These are phyloP conservation scores for Xylaria sp. DNA, from an alignment of 2,329 filamentous ascomycete species.

Conservation along the genomic window DNA sequence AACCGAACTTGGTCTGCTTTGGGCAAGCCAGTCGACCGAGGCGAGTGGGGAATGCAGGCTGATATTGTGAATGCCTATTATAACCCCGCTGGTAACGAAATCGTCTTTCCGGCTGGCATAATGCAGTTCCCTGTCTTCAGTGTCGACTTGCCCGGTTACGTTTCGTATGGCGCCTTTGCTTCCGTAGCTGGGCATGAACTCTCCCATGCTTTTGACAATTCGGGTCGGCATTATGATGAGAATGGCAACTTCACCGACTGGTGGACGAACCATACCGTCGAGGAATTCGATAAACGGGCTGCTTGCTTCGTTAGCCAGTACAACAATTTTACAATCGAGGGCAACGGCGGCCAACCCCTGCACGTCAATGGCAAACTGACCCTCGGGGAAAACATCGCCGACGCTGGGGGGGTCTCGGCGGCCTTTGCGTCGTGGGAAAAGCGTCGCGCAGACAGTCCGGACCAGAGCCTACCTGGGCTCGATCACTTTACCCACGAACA, in stretches of 20 bases:
- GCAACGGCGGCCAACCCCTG: constrained; percentile 57
- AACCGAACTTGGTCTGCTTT: constrained; percentile 59
- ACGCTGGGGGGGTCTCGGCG: constrained; percentile 66
- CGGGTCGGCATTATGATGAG: constrained; percentile 66
- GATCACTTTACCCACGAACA: constrained; percentile 66
- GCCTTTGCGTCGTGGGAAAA: constrained; percentile 67
- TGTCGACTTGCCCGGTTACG: constrained; percentile 56
- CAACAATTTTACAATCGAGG: constrained; percentile 60
- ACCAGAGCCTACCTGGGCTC: constrained; percentile 60
- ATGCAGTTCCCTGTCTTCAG: constrained; percentile 70
- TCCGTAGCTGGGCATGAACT: constrained; percentile 68
- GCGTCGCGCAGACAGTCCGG: constrained; percentile 54
- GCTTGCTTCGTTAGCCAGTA: constrained; percentile 69
- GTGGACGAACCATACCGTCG: constrained; percentile 65
- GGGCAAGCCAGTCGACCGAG: constrained; percentile 63
- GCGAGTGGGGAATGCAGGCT: constrained; percentile 65
- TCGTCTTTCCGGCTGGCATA: constrained; percentile 69
- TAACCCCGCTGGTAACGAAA: constrained; percentile 66
- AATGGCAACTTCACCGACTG: constrained; percentile 68
- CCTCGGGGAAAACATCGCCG: constrained; percentile 69
- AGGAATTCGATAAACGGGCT: constrained; percentile 61
- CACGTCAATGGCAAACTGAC: constrained; percentile 68
- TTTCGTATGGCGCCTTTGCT: constrained; percentile 67
- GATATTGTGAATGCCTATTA: constrained; percentile 67
- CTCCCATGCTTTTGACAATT: constrained; percentile 70